Percentiles rank a stretch among this genome's conserved stretches.
phyloP scores from a whole-genome alignment of 345 rosid genomes.

The Sapria himalayana region DNA sequence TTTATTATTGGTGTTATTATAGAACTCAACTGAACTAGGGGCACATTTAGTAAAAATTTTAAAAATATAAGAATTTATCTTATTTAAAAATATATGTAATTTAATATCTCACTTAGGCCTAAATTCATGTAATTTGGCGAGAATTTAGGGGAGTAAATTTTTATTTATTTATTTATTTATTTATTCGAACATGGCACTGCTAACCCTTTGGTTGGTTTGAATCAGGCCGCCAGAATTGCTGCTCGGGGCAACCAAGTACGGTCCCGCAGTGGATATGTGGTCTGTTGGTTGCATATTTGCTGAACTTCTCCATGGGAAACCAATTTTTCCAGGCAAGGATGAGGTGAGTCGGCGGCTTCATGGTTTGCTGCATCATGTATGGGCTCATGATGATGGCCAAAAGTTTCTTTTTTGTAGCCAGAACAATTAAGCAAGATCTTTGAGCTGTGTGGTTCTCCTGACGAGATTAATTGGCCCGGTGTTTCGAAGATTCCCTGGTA shows the following conservation, averaged over 20 bases:
- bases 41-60: too few relatives aligned
- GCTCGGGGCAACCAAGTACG: slow-evolving; percentile 85
- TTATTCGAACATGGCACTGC: too few relatives aligned
- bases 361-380: neutral
- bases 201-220: slow-evolving; percentile 6
- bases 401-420: slow-evolving; percentile 19
- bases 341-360: slow-evolving; percentile 26
- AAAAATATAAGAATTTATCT: too few relatives aligned
- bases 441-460: slow-evolving; percentile 62
- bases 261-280: slow-evolving; percentile 97
- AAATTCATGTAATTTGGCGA: too few relatives aligned
- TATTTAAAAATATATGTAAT: too few relatives aligned
- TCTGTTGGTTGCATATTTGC: slow-evolving; percentile 96
- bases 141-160: too few relatives aligned
- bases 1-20: too few relatives aligned
- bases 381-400: neutral
- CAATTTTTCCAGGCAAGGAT: slow-evolving; percentile 81
- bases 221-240: slow-evolving; percentile 88
- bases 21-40: too few relatives aligned
- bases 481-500: slow-evolving; percentile 62
- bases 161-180: too few relatives aligned
- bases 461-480: slow-evolving; percentile 57
- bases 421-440: slow-evolving; percentile 60
- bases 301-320: slow-evolving; percentile 76
- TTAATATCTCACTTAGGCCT: too few relatives aligned